Conservation (phyloP, 2,329 filamentous ascomycete species). For the Aspergillus jensenii region DNA sequence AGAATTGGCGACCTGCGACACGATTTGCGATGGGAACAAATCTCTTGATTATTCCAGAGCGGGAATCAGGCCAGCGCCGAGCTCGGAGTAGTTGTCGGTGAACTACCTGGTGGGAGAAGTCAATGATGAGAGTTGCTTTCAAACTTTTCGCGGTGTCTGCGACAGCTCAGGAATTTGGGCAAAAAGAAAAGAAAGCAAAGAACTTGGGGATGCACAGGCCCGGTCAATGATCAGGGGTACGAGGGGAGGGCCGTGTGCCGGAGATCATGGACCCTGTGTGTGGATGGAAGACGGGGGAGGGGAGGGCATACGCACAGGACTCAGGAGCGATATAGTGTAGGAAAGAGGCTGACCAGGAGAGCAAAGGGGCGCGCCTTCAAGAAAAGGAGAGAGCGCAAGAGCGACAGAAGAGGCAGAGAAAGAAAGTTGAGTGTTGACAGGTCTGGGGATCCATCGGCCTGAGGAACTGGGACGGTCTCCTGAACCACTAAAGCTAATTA, state of each 20-base stretch:
- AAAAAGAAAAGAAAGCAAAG: constrained; percentile 3
- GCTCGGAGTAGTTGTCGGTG: constrained; percentile 2
- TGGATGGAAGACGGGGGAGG: background rate
- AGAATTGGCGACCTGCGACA: constrained; percentile 23
- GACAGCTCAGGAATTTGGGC: background rate
- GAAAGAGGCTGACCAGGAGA: background rate
- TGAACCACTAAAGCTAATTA: constrained; percentile 20
- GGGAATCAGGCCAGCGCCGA: background rate
- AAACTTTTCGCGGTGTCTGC: background rate
- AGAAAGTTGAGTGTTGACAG: constrained; percentile 13
- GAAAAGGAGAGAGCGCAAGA: background rate
- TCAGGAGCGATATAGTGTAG: background rate
- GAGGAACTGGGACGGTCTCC: constrained; percentile 8
- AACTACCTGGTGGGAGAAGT: background rate
- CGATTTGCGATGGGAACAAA: constrained; percentile 17
- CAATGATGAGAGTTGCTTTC: constrained; percentile 2
- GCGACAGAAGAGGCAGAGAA: constrained; percentile 4
- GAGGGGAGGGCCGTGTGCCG: background rate
- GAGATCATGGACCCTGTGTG: background rate
- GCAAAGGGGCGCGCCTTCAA: background rate
- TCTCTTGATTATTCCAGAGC: constrained; percentile 9
- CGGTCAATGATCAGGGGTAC: constrained; percentile 6
- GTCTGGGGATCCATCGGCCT: constrained; percentile 14
- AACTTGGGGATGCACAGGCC: constrained; percentile 3
- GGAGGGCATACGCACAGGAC: constrained; percentile 2